A percentile compares a stretch with the other conserved stretches of the same genome.
phyloP scores from a whole-genome alignment of 768 basidiomycete species.

The Strobilomyces confusus region DNA sequence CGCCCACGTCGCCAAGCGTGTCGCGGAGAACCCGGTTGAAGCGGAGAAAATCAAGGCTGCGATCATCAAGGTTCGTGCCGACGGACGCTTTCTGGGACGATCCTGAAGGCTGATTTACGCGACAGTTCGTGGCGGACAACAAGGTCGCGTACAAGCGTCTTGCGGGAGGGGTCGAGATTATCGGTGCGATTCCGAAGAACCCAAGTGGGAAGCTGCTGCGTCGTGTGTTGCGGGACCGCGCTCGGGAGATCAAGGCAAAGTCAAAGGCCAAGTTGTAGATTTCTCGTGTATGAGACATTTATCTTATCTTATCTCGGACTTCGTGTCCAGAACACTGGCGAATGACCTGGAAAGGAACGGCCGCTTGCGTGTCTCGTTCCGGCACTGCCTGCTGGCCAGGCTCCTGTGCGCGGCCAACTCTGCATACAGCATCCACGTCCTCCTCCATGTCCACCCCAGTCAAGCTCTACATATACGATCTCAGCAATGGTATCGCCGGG shows the following conservation, averaged over 20 bases:
- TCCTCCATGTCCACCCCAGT: constrained; percentile 40
- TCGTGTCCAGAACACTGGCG: background rate
- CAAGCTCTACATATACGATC: constrained; percentile 86
- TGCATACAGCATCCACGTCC: background rate
- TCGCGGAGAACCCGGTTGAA: constrained; percentile 28
- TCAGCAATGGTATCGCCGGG: constrained; percentile 81
- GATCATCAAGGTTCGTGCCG: constrained; percentile 43
- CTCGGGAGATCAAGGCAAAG: constrained; percentile 28
- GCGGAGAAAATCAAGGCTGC: constrained; percentile 38
- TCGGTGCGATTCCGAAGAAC: constrained; percentile 54
- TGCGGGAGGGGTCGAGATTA: constrained; percentile 55
- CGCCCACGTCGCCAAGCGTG: constrained; percentile 35
- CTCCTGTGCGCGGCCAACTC: background rate
- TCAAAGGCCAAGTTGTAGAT: constrained; percentile 24
- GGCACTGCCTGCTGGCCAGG: constrained; percentile 5
- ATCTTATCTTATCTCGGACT: constrained; percentile 22
- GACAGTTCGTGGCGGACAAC: constrained; percentile 50
- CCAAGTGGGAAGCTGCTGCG: constrained; percentile 59
- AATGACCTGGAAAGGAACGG: background rate
- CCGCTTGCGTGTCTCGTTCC: constrained; percentile 19
- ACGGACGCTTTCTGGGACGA: constrained; percentile 1
- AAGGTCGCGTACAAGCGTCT: constrained; percentile 58
- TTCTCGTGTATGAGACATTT: background rate
- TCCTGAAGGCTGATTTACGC: background rate
- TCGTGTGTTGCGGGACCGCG: constrained; percentile 49